These are phyloP conservation scores for Gaertneriomyces semiglobifer DNA, from an alignment of 192 early-diverging fungal species.

Conservation along the genomic window DNA sequence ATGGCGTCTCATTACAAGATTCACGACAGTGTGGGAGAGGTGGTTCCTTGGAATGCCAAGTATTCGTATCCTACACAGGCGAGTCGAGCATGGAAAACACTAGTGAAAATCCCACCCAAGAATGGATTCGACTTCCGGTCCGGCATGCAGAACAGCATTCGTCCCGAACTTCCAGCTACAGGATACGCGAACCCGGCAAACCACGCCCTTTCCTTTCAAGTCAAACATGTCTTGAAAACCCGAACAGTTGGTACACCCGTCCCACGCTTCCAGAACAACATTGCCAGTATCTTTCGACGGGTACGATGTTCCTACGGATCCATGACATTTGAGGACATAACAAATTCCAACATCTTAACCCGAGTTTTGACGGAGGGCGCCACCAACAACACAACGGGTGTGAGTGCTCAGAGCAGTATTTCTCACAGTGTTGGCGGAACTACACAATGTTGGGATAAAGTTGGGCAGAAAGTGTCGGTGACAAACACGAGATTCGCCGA, in stretches of 20 bases:
- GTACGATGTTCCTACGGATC: conserved; percentile 1
- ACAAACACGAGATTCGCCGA: background rate
- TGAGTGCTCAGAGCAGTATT: conserved; percentile 1
- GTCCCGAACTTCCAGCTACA: background rate
- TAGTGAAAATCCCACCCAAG: background rate
- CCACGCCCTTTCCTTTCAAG: background rate
- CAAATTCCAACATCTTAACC: background rate
- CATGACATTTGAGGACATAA: conserved; percentile 1
- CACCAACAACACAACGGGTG: background rate
- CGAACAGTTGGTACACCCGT: background rate
- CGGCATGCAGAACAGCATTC: background rate
- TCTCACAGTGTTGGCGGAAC: background rate
- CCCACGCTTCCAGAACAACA: conserved; percentile 1
- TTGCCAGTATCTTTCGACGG: conserved; percentile 3
- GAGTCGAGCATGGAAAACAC: background rate
- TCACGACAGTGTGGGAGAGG: background rate
- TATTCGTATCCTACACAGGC: conserved; percentile 1
- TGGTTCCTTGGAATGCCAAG: conserved; percentile 2
- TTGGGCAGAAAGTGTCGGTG: background rate
- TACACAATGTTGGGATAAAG: background rate
- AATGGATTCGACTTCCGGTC: conserved; percentile 1
- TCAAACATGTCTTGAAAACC: background rate
- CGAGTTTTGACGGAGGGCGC: conserved; percentile 3
- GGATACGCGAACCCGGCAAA: background rate
- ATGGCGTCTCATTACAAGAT: background rate